phyloP scores from a whole-genome alignment of 2,329 filamentous ascomycete species.

The Calonectria pseudoreteaudii region DNA sequence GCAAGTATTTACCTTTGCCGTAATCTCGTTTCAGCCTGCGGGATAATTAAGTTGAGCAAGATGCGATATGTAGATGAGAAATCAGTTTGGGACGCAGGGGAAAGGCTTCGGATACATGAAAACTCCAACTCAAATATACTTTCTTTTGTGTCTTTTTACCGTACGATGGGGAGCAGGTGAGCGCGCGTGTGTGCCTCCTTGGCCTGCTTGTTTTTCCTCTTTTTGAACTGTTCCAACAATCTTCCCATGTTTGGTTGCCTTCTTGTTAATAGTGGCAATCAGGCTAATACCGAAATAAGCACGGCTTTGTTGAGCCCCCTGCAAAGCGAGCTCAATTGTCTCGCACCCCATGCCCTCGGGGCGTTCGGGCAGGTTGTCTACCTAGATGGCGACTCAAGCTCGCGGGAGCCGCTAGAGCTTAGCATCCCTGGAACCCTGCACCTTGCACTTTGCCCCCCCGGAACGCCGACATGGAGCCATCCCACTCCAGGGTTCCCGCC shows the following conservation, averaged over 20 bases:
- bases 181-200: neutral
- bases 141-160: neutral
- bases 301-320: neutral
- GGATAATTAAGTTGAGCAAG: neutral
- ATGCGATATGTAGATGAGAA: neutral
- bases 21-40: neutral
- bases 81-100: neutral
- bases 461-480: conserved; percentile 16
- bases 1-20: neutral
- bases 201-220: neutral
- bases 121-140: neutral
- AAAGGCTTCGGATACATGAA: neutral
- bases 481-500: conserved; percentile 12
- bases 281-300: conserved; percentile 5
- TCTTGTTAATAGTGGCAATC: neutral
- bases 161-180: neutral
- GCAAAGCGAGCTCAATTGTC: neutral
- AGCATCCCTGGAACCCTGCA: conserved; percentile 12
- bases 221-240: neutral
- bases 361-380: conserved; percentile 2
- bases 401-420: conserved; percentile 14
- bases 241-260: neutral
- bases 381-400: neutral
- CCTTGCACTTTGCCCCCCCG: neutral
- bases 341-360: conserved; percentile 11